Conservation (phyloP, 2,329 filamentous ascomycete species). For the Calonectria pauciramosa region DNA sequence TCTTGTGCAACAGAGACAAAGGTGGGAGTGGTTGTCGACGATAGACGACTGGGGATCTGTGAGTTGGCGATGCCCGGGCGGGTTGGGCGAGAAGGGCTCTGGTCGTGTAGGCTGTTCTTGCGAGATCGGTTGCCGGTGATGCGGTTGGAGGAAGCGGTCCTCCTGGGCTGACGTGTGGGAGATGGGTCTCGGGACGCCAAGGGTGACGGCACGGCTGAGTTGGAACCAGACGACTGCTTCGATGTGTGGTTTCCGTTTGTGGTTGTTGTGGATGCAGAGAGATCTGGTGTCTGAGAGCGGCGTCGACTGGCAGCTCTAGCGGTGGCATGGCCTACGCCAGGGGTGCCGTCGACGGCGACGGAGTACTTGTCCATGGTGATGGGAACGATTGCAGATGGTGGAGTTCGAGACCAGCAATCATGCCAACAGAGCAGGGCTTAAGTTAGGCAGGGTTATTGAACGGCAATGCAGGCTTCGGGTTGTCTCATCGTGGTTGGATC, state of each 20-base stretch:
- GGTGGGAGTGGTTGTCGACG: conserved; percentile 76
- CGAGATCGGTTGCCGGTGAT: conserved; percentile 66
- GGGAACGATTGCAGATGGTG: conserved; percentile 42
- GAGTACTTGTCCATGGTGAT: conserved; percentile 54
- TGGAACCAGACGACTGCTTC: conserved; percentile 54
- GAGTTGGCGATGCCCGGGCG: conserved; percentile 70
- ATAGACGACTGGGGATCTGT: conserved; percentile 75
- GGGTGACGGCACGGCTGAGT: conserved; percentile 54
- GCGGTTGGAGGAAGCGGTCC: conserved; percentile 52
- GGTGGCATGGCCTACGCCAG: conserved; percentile 37
- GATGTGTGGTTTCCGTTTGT: conserved; percentile 48
- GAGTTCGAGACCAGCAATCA: conserved; percentile 49
- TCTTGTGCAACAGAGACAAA: conserved; percentile 75
- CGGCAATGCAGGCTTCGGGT: conserved; percentile 44
- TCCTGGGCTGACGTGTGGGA: conserved; percentile 57
- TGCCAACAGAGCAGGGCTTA: conserved; percentile 50
- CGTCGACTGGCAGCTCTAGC: conserved; percentile 35
- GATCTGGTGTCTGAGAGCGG: conserved; percentile 42
- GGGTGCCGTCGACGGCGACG: conserved; percentile 43
- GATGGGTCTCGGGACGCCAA: conserved; percentile 62
- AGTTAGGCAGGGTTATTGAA: conserved; percentile 47
- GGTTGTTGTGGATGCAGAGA: conserved; percentile 41
- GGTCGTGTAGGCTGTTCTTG: conserved; percentile 75
- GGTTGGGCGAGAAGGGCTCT: conserved; percentile 70
- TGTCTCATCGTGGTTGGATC: conserved; percentile 54